phyloP scores from a whole-genome alignment of 208 protist genomes.

The Entamoeba invadens region DNA sequence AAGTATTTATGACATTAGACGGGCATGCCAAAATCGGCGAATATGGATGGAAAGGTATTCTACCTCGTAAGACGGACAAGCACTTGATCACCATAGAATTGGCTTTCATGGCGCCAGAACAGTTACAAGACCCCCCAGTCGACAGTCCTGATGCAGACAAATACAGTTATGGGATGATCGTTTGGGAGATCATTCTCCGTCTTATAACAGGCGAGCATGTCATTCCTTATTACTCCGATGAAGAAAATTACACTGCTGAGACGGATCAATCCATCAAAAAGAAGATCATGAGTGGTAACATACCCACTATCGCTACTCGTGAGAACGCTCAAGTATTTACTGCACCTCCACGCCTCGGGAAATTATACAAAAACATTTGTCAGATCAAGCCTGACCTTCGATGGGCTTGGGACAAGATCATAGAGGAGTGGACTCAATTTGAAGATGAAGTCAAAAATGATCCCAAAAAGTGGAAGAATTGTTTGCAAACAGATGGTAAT shows the following conservation, averaged over 20 bases:
- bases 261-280: not conserved
- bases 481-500: not conserved
- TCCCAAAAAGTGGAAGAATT: not conserved
- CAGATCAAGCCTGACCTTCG: not conserved
- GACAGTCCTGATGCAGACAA: not conserved
- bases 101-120: not conserved
- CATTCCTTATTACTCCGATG: not conserved
- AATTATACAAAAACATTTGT: not conserved
- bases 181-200: not conserved
- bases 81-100: not conserved
- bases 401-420: not conserved
- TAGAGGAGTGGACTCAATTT: not conserved
- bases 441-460: not conserved
- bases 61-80: not conserved
- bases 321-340: not conserved
- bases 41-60: not conserved
- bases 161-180: not conserved
- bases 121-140: not conserved
- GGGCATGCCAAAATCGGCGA: not conserved
- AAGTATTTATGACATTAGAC: not conserved
- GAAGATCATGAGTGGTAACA: not conserved
- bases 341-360: not conserved
- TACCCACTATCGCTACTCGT: not conserved
- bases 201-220: not conserved
- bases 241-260: not conserved